Evolutionary conservation across 768 basidiomycete genomes (phyloP), one percentile per base, ranked within the genome.

Genomic region (Dendrothele bispora): DNA sequence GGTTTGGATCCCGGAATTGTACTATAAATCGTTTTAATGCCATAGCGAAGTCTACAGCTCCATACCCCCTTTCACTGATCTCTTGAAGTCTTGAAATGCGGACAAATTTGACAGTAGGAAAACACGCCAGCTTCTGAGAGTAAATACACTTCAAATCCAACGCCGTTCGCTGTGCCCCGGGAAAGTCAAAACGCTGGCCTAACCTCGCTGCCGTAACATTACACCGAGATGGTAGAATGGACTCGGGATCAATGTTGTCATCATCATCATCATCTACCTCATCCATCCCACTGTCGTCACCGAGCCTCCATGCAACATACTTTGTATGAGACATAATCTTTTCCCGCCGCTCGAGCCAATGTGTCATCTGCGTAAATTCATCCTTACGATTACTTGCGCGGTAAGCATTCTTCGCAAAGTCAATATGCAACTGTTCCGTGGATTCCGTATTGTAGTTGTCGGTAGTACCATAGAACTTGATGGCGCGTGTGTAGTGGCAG

Each of bases 341-440:
- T 52, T n/a, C n/a, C n/a, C n/a, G n/a, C n/a, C n/a, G n/a, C n/a
- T n/a, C n/a, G n/a, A n/a, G n/a, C n/a, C n/a, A 72, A 2, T 38
- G 11, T 7, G 66, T 67, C 73, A 74, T 74, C 49, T 73, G 72
- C 5, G 47, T 18, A 18, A 56, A 66, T 41, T 70, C 60, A n/a
- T 74, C 67, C 22, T 63, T 63, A 12, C 50, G 51, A 51, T 72
- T 75, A 2, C 64, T 67, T 7, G 65, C 55, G 2, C 47, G 34
- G 43, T 67, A 72, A 4, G 72, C n/a, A n/a, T n/a, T n/a, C n/a
- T n/a, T n/a, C n/a, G n/a, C n/a, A n/a, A n/a, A n/a, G n/a, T n/a
- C n/a, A n/a, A n/a, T n/a, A n/a, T n/a, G n/a, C n/a, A n/a, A n/a
- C n/a, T n/a, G n/a, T n/a, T n/a, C n/a, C n/a, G n/a, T n/a, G n/a